These are phyloP conservation scores for Solanum pinnatisectum DNA, from an alignment of 257 asterid genomes.

Conservation along the genomic window DNA sequence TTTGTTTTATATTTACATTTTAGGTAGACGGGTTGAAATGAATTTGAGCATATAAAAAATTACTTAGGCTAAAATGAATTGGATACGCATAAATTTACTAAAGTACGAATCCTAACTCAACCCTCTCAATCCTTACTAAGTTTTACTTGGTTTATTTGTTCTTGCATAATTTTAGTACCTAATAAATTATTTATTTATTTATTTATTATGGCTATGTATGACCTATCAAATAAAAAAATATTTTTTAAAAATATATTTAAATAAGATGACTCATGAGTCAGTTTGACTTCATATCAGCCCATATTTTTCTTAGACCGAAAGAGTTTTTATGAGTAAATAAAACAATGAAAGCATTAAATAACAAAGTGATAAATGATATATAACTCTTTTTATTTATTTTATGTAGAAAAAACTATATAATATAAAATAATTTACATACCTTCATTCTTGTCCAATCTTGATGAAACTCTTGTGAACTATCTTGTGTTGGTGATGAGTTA, in stretches of 20 bases:
- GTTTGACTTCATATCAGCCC: background rate
- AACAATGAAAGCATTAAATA: background rate
- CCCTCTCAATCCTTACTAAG: background rate
- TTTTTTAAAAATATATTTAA: background rate
- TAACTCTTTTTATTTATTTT: background rate
- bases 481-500: background rate
- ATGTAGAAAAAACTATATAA: background rate
- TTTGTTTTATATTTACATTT: background rate
- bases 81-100: background rate
- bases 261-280: background rate
- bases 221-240: too few species aligned
- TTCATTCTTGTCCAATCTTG: conserved; percentile 16
- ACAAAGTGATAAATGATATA: background rate
- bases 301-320: too few species aligned
- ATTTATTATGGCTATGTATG: too few species aligned
- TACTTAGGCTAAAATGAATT: background rate
- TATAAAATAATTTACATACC: background rate
- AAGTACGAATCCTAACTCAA: background rate
- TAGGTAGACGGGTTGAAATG: background rate
- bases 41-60: background rate
- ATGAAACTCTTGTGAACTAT: conserved; percentile 7
- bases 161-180: too few species aligned
- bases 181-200: too few species aligned
- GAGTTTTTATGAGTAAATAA: too few species aligned
- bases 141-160: background rate